Evolutionary conservation across 257 asterid species (phyloP).

Genomic region (Solanum neorickii): DNA sequence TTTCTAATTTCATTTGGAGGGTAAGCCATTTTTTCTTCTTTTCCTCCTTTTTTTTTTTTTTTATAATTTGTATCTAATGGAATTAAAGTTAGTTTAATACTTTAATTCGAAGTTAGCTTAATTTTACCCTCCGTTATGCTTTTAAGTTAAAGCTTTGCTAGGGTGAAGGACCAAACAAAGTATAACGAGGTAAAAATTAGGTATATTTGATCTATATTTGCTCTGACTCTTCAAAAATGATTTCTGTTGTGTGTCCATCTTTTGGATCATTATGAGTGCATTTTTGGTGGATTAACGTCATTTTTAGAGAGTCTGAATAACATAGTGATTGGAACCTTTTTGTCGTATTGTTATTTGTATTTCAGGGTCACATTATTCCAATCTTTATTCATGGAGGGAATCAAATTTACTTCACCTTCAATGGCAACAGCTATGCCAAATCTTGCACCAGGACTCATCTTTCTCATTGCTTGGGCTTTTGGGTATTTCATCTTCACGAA

Average conservation of each 20-base stretch:
- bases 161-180: neutral
- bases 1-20: constrained; percentile 79
- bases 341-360: neutral
- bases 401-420: constrained; percentile 70
- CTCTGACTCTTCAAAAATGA: neutral
- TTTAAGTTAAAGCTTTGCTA: neutral
- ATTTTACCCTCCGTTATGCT: neutral
- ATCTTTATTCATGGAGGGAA: constrained; percentile 66
- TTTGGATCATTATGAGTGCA: neutral
- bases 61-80: neutral
- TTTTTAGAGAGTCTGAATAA: neutral
- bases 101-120: neutral
- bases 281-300: neutral
- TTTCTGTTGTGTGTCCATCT: accelerated
- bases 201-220: neutral
- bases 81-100: neutral
- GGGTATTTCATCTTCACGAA: constrained; percentile 16
- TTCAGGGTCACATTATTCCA: constrained; percentile 74
- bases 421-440: constrained; percentile 98
- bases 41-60: neutral
- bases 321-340: neutral
- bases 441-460: constrained; percentile 80
- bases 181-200: neutral
- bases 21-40: constrained; percentile 12
- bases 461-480: constrained; percentile 71